Conservation (phyloP, 352 stramenopile species). For the Globisporangium splendens region DNA sequence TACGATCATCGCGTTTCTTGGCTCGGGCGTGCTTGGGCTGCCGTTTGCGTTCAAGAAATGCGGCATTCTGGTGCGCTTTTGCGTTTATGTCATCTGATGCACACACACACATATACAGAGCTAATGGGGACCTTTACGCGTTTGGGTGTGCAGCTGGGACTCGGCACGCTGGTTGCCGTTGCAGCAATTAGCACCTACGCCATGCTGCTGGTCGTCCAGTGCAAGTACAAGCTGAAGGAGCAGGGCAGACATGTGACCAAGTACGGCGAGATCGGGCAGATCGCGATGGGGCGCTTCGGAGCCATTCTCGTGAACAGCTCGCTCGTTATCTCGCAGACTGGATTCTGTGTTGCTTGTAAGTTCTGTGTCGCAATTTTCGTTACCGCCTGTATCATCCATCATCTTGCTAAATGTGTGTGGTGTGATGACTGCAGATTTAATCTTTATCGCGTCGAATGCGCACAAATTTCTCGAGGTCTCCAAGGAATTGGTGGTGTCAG, state of each 20-base stretch:
- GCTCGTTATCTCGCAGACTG: slow-evolving; percentile 83
- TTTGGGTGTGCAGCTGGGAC: slow-evolving; percentile 31
- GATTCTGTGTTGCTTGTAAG: slow-evolving; percentile 87
- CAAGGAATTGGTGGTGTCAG: slow-evolving; percentile 45
- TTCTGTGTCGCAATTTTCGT: no score
- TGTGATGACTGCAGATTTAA: slow-evolving; percentile 53
- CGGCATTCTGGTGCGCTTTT: slow-evolving; percentile 68
- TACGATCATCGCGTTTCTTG: slow-evolving; percentile 90
- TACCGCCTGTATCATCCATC: no score
- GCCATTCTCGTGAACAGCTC: slow-evolving; percentile 78
- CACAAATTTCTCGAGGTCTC: slow-evolving; percentile 65
- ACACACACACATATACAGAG: no score
- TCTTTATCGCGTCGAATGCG: slow-evolving; percentile 90
- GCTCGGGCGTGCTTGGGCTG: slow-evolving; percentile 87
- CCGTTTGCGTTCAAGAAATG: slow-evolving; percentile 88
- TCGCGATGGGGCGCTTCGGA: slow-evolving; percentile 67
- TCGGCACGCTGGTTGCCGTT: slow-evolving; percentile 51
- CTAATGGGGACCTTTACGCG: no score
- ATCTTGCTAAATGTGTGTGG: not conserved
- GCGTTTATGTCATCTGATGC: not conserved
- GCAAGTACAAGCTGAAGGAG: slow-evolving; percentile 73
- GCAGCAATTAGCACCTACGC: slow-evolving; percentile 58
- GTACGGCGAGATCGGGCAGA: slow-evolving; percentile 87
- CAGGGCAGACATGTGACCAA: slow-evolving; percentile 43
- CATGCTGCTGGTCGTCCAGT: slow-evolving; percentile 75